A percentile compares a stretch with the other conserved stretches of the same genome.
Conservation (phyloP, 1,139 yeast species). For the Saccharomyces hybrid region DNA sequence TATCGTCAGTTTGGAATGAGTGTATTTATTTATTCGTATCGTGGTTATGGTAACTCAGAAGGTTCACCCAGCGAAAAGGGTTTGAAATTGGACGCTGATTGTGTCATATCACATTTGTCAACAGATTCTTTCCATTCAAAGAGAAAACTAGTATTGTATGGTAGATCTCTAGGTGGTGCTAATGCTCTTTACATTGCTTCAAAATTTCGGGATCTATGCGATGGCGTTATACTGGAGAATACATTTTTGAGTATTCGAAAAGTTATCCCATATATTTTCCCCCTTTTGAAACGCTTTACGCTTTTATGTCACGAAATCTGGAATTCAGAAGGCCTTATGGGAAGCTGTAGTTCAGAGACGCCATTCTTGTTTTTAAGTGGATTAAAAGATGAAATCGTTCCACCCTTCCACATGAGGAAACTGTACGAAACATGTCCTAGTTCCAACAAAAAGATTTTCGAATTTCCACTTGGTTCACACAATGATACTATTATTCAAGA, state of each 20-base stretch:
- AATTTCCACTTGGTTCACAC: conserved; percentile 57
- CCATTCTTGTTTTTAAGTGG: conserved; percentile 75
- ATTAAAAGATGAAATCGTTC: conserved; percentile 78
- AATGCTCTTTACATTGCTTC: conserved; percentile 80
- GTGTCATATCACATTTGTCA: conserved; percentile 54
- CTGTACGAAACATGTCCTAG: conserved; percentile 47
- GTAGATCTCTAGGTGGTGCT: conserved; percentile 93
- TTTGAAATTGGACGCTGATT: conserved; percentile 71
- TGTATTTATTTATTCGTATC: conserved; percentile 77
- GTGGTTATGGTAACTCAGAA: conserved; percentile 86
- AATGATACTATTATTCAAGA: conserved; percentile 73
- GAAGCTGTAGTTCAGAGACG: conserved; percentile 42
- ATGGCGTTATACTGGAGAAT: conserved; percentile 72
- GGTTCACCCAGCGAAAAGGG: conserved; percentile 77
- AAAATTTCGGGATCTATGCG: conserved; percentile 40
- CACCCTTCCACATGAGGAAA: conserved; percentile 70
- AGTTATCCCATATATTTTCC: conserved; percentile 78
- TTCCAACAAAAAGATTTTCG: conserved; percentile 40
- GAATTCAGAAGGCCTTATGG: conserved; percentile 65
- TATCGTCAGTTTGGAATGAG: conserved; percentile 61
- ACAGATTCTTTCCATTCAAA: conserved; percentile 46
- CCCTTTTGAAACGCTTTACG: conserved; percentile 51
- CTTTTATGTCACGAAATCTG: conserved; percentile 70
- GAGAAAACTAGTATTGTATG: conserved; percentile 57
- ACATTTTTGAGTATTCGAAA: conserved; percentile 74